Evolutionary conservation across 805 yeast genomes (phyloP), one percentile per base, ranked within the genome.

Genomic region (Nakazawaea populi): DNA sequence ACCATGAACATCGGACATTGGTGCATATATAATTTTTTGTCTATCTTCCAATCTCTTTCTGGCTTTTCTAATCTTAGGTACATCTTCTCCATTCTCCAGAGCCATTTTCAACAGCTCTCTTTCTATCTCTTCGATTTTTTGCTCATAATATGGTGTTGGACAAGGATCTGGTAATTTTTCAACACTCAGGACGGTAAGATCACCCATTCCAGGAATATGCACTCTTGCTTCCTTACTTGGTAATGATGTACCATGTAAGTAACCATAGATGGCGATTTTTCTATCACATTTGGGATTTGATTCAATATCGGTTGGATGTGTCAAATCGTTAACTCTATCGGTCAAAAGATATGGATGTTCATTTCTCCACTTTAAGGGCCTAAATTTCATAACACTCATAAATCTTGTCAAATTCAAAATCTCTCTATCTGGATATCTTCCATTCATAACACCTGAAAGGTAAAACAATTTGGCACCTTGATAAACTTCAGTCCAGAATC

Each of bases 1-100:
- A 66, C 99, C 99, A 52, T 97, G 97, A n/a, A 94, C 97, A 68
- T 94, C 98, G 44, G 97, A 88, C 99, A 94, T 94, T 46, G 99
- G 99, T 0, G 99, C 99, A 67, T 95, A 94, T 2, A 94, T 89
- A 57, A 89, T 81, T 66, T 91, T 94, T 64, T 89, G 96, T 59
- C 85, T 89, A 62, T 94, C 99, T 57, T 94, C 98, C 49, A 94
- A 79, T 63, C 98, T 80, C 65, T 89, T 88, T 62, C 97, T 79
- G 58, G 77, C 72, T 2, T 75, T 65, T 2, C 83, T 77, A 34
- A 77, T 74, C 51, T 70, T 66, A 10, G 71, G 67, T 3, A 76
- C 60, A 4, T 70, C 67, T 51, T 77, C 81, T 8, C 86, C 87
- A 24, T 76, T 75, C 46, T 76, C 84, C 6, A 77, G 80, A n/a